Evolutionary conservation across 1,284 basidiomycete genomes (phyloP), one percentile per base, ranked within the genome.

Genomic region (Malassezia vespertilionis): DNA sequence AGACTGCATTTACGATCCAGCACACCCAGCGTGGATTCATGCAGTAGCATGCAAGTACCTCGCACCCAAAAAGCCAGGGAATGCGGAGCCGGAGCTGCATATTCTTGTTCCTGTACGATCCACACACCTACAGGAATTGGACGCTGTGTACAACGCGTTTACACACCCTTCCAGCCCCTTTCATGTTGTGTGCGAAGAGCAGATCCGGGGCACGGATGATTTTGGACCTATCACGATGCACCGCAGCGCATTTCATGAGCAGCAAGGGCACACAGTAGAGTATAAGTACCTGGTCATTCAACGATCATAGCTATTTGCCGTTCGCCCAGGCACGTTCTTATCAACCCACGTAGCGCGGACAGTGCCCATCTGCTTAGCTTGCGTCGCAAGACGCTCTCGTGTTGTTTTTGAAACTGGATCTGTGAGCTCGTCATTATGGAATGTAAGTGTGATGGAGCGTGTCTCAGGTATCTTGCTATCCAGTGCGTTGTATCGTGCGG

Each of bases 1-100:
- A 44, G 64, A 67, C 38, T 67, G 64, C 40, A 53, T 67, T 18
- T 67, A 67, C 43, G 62, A 67, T 38, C 52, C 57, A 6, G 35
- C 53, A 2, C 64, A 67, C 40, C 58, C 64, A 0, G 12, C 36
- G 15, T 67, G 64, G 64, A 61, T 67, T 23, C 49, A 53, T 2
- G 54, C 64, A 3, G 64, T 67, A 1, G 62, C 59, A 6, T 46
- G 51, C 10, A 33, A 41, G 40, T 48, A 53, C 45, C 53, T 47
- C 34, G 48, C 22, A 18, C 15, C 35, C 15, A 2, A 4, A 9
- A 12, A 8, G 18, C 11, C 21, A 5, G 36, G 27, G 11, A 24
- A 20, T 5, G 26, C 34, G 5, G 8, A n/a, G 27, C 43, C 58
- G 7, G 17, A 56, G 28, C 45, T 67, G 22, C 62, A 65, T 33